Base-by-base conservation (phyloP, 1,139 yeast genomes). In the Suhomyces bribrorum region DNA sequence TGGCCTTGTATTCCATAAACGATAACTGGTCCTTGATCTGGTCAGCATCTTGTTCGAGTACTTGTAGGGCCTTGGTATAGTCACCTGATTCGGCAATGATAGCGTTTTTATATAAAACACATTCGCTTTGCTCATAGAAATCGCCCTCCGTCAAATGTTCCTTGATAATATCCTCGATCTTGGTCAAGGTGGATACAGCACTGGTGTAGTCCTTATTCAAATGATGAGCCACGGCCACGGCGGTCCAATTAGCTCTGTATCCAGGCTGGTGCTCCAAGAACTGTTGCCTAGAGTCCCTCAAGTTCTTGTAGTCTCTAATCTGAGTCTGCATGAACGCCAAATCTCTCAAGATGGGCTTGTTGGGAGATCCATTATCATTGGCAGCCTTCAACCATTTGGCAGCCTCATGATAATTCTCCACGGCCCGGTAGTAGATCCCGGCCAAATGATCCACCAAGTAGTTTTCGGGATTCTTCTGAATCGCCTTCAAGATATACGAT, bases 211-310 rank as follows among this genome's bases (percentile, higher is more conserved):
- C 88, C 18, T 77, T 75, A 54, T 77, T 78, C 56, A 90, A 70
- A 59, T 86, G 88, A 54, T 86, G 88, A 0, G 97, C 96, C 28
- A 87, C 73, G 0, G 96, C 97, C 39, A 86, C 71, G 0, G 86
- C 84, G 2, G 96, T 86, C 97, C 97, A 94, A 55, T 88, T 85
- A 49, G 94, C 92, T 48, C 97, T 77, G 57, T 79, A 84, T 0
- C 95, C 96, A 9, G 96, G 84, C 51, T 80, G 86, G 29, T 77
- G 76, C 51, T 85, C 87, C 61, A 94, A 73, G 54, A 81, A 81
- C 32, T 74, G 73, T 45, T 79, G 80, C 53, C 97, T 77, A 3
- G 92, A 75, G 13, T 66, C 75, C 6, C 76, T 73, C 48, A 86
- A 73, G 26, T 75, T 74, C 50, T 76, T 78, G 57, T 70, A 88